Evolutionary conservation across 257 asterid genomes (phyloP).

Genomic region (Solanum habrochaites): DNA sequence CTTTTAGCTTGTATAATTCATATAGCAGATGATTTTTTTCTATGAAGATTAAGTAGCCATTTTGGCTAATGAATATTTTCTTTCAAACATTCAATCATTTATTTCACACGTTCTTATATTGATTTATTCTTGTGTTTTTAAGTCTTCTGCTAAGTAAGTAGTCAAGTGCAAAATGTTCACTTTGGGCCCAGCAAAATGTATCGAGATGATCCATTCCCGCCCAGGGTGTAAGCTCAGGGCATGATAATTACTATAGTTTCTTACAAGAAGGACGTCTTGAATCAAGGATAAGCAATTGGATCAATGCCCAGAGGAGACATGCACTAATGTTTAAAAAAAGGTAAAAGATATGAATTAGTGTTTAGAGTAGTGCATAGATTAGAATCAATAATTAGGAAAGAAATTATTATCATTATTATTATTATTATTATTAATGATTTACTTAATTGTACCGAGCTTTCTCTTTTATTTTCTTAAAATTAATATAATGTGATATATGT

Average conservation of each 20-base stretch:
- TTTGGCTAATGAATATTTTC: no score
- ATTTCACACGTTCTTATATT: no score
- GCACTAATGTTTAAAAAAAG: neutral
- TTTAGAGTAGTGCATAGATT: neutral
- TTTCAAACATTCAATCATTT: no score
- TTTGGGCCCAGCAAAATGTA: no score
- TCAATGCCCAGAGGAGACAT: neutral
- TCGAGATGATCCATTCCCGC: no score
- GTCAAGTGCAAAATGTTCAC: no score
- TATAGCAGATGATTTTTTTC: no score
- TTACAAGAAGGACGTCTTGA: neutral
- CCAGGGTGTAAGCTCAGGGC: no score
- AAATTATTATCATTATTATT: neutral
- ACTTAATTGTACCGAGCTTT: neutral
- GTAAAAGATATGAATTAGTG: neutral
- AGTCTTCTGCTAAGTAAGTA: no score
- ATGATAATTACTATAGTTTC: neutral
- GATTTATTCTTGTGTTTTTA: no score
- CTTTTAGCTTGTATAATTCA: no score
- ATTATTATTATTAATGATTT: neutral
- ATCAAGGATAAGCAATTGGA: neutral
- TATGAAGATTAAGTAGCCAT: no score
- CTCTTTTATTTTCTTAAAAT: neutral
- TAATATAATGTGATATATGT: neutral
- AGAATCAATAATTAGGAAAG: neutral